These are phyloP conservation scores for Salix suchowensis DNA, from an alignment of 345 rosid species.

Conservation along the genomic window DNA sequence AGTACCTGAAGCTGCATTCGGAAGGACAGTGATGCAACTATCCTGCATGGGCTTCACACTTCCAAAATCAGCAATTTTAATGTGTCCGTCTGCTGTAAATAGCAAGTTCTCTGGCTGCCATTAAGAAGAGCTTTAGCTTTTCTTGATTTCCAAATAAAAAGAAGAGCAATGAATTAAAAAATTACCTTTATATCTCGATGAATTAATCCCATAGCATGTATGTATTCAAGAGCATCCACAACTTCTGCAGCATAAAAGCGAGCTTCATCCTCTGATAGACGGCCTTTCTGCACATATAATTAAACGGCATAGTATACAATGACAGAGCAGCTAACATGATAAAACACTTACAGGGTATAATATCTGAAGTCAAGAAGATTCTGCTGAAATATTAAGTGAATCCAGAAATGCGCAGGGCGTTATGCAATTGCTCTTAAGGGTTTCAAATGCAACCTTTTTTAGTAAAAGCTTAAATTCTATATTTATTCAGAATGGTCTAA, in stretches of 20 bases:
- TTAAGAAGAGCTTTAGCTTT: conserved; percentile 19
- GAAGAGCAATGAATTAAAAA: neutral
- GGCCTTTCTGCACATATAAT: conserved; percentile 58
- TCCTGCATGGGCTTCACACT: conserved; percentile 98
- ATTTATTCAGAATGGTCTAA: neutral
- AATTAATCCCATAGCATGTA: conserved; percentile 83
- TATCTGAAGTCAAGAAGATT: neutral
- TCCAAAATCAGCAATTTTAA: conserved; percentile 96
- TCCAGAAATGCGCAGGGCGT: neutral
- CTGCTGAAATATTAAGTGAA: neutral
- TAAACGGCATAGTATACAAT: conserved; percentile 1
- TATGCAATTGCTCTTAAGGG: neutral
- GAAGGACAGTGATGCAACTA: conserved; percentile 83
- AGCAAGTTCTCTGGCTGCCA: conserved; percentile 95
- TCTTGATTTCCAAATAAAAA: conserved; percentile 9
- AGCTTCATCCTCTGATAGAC: conserved; percentile 80
- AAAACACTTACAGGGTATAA: neutral
- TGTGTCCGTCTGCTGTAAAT: conserved; percentile 74
- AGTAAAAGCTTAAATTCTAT: neutral
- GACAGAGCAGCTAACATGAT: neutral
- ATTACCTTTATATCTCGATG: conserved; percentile 97
- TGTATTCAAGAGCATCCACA: conserved; percentile 93
- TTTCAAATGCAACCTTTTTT: conserved; percentile 1
- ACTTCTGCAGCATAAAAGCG: conserved; percentile 88
- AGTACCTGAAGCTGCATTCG: conserved; percentile 88